Percentiles rank a stretch among this genome's conserved stretches.
phyloP scores from a whole-genome alignment of 2,329 filamentous ascomycete species.

The Fusarium drepaniforme region DNA sequence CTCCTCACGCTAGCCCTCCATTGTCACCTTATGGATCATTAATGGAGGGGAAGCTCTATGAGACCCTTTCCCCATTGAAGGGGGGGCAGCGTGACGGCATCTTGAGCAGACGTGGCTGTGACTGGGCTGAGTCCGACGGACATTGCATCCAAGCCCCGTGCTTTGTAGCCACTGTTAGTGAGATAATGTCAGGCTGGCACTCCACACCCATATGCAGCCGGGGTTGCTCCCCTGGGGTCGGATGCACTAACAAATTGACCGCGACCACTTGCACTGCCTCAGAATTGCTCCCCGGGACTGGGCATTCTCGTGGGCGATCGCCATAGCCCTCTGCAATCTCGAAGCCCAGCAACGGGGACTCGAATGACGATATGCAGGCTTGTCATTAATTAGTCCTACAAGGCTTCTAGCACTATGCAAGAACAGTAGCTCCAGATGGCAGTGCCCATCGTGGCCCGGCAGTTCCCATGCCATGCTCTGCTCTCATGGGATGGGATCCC shows the following conservation, averaged over 20 bases:
- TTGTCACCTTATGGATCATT: constrained; percentile 11
- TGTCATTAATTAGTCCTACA: neutral
- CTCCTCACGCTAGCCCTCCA: neutral
- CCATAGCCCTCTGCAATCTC: constrained; percentile 3
- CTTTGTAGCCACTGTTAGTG: constrained; percentile 26
- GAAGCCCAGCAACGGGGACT: neutral
- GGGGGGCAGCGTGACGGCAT: constrained; percentile 17
- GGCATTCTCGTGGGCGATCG: constrained; percentile 1
- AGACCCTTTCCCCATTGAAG: neutral
- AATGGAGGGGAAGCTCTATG: constrained; percentile 4
- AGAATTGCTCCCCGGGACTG: neutral
- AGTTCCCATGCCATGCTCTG: constrained; percentile 21
- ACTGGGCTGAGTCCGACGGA: constrained; percentile 32
- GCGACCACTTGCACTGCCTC: neutral
- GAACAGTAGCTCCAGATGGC: constrained; percentile 1
- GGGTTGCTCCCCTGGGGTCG: neutral
- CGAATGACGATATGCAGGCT: constrained; percentile 6
- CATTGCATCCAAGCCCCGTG: constrained; percentile 11
- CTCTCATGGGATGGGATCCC: constrained; percentile 21
- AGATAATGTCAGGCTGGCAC: neutral
- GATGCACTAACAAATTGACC: neutral
- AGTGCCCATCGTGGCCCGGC: constrained; percentile 14
- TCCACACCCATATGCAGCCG: neutral
- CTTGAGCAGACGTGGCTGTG: constrained; percentile 29
- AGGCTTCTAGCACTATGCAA: constrained; percentile 3